These are phyloP conservation scores for Fusarium pilosicola DNA, from an alignment of 2,329 filamentous ascomycete genomes.

Conservation along the genomic window DNA sequence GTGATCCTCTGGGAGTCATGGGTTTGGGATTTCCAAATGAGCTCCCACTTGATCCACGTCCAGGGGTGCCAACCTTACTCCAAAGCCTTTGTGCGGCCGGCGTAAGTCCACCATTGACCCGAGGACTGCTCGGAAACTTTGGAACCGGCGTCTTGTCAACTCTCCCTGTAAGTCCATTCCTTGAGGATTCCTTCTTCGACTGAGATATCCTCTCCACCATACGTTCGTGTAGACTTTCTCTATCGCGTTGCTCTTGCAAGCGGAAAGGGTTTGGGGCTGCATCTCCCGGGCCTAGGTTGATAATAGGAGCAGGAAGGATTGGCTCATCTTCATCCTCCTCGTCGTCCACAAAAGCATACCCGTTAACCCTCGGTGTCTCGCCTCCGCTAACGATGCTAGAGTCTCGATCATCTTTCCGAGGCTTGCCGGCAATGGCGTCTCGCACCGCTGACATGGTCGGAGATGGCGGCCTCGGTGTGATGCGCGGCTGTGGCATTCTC, in stretches of 20 bases:
- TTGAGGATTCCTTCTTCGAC: slow-evolving; percentile 72
- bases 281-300: slow-evolving; percentile 69
- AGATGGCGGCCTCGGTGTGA: slow-evolving; percentile 68
- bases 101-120: slow-evolving; percentile 68
- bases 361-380: slow-evolving; percentile 91
- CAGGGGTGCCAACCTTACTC: slow-evolving; percentile 66
- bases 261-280: slow-evolving; percentile 83
- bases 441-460: slow-evolving; percentile 86
- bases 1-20: slow-evolving; percentile 52
- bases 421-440: slow-evolving; percentile 82
- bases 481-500: slow-evolving; percentile 68
- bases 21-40: slow-evolving; percentile 53
- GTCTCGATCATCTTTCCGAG: slow-evolving; percentile 70
- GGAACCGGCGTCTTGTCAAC: slow-evolving; percentile 71
- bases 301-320: slow-evolving; percentile 48
- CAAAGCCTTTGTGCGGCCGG: slow-evolving; percentile 78
- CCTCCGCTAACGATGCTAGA: slow-evolving; percentile 60
- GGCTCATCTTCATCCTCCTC: slow-evolving; percentile 62
- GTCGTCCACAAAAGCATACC: slow-evolving; percentile 94
- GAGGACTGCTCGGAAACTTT: slow-evolving; percentile 73
- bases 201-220: slow-evolving; percentile 86
- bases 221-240: slow-evolving; percentile 84
- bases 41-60: slow-evolving; percentile 45
- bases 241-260: slow-evolving; percentile 76
- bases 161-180: slow-evolving; percentile 68